Base-by-base conservation (phyloP, 1,284 basidiomycete species). In the Heimioporus retisporus region DNA sequence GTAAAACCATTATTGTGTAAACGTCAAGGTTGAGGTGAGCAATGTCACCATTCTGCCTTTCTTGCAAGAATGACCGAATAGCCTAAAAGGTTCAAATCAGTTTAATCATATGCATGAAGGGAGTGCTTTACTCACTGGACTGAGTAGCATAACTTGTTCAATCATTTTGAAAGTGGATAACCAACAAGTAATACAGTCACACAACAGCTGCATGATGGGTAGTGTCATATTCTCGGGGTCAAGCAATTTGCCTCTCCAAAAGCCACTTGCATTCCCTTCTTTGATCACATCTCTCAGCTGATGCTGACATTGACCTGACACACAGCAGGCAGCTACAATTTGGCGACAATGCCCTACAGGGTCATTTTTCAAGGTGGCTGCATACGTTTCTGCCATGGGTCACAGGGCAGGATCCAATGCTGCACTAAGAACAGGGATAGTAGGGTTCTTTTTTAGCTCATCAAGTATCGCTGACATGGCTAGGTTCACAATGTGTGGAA, bases 81-180 rank as follows among this genome's bases (percentile, higher is more conserved):
- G 58, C 58, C 58, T 59, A 25, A 16, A 46, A 46, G 19, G 19
- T 21, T 46, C 11, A 8, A 46, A 58, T 58, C 23, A 58, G 14
- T 25, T 28, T 50, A 46, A 46, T 46, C 44, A 46, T 50, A 21
- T 50, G 48, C 8, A 2, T 5, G 48, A 50, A 50, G 15, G 18
- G n/a, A 50, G 19, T n/a, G 19, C 28, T 46, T 11, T n/a, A 13
- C 23, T 28, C 16, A 48, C 44, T 31, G 25, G 57, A 46, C 21
- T 44, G 42, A 58, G 57, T 11, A 58, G 28, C 46, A 44, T 19
- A 8, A 58, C 43, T 18, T 13, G 25, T 25, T 31, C 18, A 6
- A 58, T 58, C 57, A 59, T 59, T 18, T 59, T 18, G 43, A 31
- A 59, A 18, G 44, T 59, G n/a, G 57, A 59, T 11, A 28, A 59